These are phyloP conservation scores for Talaromyces liani DNA, from an alignment of 495 filamentous ascomycete genomes.

Conservation along the genomic window DNA sequence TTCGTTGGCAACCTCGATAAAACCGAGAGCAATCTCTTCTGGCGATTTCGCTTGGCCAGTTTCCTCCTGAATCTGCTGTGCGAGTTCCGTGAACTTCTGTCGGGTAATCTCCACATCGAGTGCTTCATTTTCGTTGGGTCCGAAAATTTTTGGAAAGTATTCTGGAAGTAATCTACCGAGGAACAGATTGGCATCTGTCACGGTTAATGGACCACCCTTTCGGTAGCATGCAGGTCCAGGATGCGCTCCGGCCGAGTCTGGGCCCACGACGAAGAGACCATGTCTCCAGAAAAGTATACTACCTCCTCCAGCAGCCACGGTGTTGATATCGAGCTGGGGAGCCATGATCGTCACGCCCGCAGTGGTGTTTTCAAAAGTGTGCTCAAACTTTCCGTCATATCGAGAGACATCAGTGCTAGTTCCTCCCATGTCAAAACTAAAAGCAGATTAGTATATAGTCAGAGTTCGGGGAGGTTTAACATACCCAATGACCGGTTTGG, in stretches of 20 bases:
- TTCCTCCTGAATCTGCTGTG: slow-evolving; percentile 61
- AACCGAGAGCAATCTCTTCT: slow-evolving; percentile 74
- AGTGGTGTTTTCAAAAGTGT: slow-evolving; percentile 95
- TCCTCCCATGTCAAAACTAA: slow-evolving; percentile 83
- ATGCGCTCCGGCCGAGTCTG: slow-evolving; percentile 88
- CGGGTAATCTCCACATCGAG: slow-evolving; percentile 72
- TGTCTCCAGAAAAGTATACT: slow-evolving; percentile 86
- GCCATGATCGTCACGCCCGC: slow-evolving; percentile 93
- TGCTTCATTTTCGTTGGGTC: slow-evolving; percentile 80
- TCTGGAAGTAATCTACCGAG: slow-evolving; percentile 85
- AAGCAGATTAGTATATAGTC: not conserved
- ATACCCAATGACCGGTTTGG: slow-evolving; percentile 77
- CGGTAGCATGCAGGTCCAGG: slow-evolving; percentile 92
- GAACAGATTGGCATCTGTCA: slow-evolving; percentile 93
- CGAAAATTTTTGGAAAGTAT: slow-evolving; percentile 97
- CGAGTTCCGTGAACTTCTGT: slow-evolving; percentile 68
- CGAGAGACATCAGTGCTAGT: slow-evolving; percentile 93
- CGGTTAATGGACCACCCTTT: slow-evolving; percentile 86
- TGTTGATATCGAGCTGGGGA: slow-evolving; percentile 96
- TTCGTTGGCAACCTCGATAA: slow-evolving; percentile 49
- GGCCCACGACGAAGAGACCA: slow-evolving; percentile 89
- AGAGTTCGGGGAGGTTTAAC: not conserved
- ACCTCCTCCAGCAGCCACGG: slow-evolving; percentile 88
- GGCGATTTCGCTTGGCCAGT: slow-evolving; percentile 57
- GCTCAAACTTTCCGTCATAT: slow-evolving; percentile 89